Evolutionary conservation across 106 monocot genomes (phyloP).

Genomic region (Dioscorea zingiberensis): DNA sequence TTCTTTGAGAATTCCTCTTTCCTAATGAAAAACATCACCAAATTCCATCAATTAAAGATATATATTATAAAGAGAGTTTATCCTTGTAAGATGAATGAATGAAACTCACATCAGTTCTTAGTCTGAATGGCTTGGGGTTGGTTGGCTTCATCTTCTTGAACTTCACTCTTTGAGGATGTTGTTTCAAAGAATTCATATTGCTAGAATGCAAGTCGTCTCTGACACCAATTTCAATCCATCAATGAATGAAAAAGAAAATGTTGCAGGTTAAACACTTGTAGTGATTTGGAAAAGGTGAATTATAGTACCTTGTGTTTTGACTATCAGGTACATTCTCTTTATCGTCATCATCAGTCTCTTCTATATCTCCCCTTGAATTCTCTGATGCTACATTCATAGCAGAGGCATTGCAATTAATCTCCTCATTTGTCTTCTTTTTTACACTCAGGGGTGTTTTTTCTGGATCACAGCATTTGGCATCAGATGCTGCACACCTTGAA

Average conservation of each 20-base stretch:
- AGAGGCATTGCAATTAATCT: background rate
- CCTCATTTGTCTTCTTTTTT: background rate
- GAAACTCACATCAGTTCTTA: slow-evolving; percentile 11
- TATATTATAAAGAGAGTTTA: no score
- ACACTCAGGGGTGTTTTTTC: background rate
- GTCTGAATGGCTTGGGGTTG: slow-evolving; percentile 8
- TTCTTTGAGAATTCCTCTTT: slow-evolving; percentile 15
- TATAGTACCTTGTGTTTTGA: background rate
- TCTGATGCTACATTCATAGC: background rate
- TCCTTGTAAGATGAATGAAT: background rate
- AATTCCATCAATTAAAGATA: no score
- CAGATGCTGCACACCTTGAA: background rate
- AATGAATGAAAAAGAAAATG: background rate
- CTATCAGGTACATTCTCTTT: slow-evolving; percentile 6
- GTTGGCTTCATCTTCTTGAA: slow-evolving; percentile 8
- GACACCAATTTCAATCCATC: background rate
- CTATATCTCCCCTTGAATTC: background rate
- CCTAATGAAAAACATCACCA: background rate
- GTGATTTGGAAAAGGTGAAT: no score
- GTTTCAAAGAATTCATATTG: background rate
- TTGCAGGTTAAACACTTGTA: background rate
- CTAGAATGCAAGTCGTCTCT: background rate
- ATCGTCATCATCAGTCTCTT: slow-evolving; percentile 1
- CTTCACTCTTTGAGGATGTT: background rate
- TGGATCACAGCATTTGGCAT: background rate